These are phyloP conservation scores for Tolypocladium paradoxum DNA, from an alignment of 2,329 filamentous ascomycete species.

Conservation along the genomic window DNA sequence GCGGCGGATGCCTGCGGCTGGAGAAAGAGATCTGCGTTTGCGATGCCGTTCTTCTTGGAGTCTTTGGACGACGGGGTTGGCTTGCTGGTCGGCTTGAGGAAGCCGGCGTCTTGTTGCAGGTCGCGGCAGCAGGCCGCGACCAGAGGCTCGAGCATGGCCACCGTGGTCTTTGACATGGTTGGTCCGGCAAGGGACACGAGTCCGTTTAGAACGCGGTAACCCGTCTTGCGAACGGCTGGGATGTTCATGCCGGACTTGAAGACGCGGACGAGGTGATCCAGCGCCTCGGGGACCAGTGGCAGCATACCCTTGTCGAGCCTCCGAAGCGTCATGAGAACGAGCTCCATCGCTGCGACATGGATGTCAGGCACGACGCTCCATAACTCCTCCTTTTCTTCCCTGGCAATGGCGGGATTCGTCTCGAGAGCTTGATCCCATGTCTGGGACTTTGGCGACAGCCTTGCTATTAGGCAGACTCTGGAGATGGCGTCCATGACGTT, in stretches of 20 bases:
- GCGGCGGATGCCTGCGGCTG: constrained; percentile 22
- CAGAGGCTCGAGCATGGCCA: constrained; percentile 51
- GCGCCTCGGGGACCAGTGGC: constrained; percentile 49
- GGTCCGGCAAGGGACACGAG: constrained; percentile 54
- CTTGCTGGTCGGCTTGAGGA: constrained; percentile 29
- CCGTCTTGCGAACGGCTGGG: constrained; percentile 43
- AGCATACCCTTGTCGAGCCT: constrained; percentile 48
- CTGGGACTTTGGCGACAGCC: constrained; percentile 35
- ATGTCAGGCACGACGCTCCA: constrained; percentile 64
- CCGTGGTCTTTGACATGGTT: constrained; percentile 53
- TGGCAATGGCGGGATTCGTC: constrained; percentile 60
- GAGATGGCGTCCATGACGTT: constrained; percentile 57
- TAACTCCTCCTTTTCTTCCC: constrained; percentile 73
- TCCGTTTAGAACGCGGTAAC: constrained; percentile 48
- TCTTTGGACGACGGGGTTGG: constrained; percentile 16
- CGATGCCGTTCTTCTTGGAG: constrained; percentile 27
- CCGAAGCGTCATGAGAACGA: constrained; percentile 46
- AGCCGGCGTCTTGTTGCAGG: constrained; percentile 45
- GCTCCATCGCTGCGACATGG: constrained; percentile 57
- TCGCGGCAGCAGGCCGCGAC: constrained; percentile 66
- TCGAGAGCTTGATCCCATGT: constrained; percentile 41
- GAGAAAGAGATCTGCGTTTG: constrained; percentile 69
- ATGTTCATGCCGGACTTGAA: constrained; percentile 48
- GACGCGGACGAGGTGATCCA: constrained; percentile 63
- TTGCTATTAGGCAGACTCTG: constrained; percentile 57